Conservation (phyloP, 768 basidiomycete genomes). For the Mycena floridula region DNA sequence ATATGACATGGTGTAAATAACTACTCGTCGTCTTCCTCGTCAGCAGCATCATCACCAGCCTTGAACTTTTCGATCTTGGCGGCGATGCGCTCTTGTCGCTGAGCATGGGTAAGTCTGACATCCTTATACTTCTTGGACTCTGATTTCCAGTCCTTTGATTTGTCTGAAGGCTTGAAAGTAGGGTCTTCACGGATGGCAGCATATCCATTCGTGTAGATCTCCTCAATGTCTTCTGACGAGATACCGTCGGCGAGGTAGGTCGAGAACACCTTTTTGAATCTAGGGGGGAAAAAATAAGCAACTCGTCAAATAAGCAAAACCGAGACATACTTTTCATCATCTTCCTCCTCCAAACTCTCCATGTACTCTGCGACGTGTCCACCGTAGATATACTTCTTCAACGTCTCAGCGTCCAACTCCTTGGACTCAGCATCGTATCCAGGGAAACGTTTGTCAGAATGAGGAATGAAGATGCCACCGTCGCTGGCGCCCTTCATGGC, state of each 20-base stretch:
- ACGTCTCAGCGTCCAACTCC: slow-evolving; percentile 85
- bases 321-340: slow-evolving; percentile 78
- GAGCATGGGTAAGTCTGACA: slow-evolving; percentile 61
- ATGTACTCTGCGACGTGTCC: slow-evolving; percentile 99
- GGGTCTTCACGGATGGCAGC: slow-evolving; percentile 96
- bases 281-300: slow-evolving; percentile 21
- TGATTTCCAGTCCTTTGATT: slow-evolving; percentile 87
- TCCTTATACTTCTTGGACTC: slow-evolving; percentile 71
- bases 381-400: slow-evolving; percentile 97
- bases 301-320: not conserved
- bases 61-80: slow-evolving; percentile 90
- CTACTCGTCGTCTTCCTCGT: slow-evolving; percentile 62
- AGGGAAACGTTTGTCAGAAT: slow-evolving; percentile 97
- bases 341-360: slow-evolving; percentile 99
- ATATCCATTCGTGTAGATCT: slow-evolving; percentile 89
- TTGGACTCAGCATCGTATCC: slow-evolving; percentile 93
- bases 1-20: slow-evolving; percentile 15
- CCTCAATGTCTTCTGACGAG: slow-evolving; percentile 95
- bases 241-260: slow-evolving; percentile 93
- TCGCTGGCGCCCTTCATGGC: slow-evolving; percentile 98
- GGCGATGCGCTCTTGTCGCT: slow-evolving; percentile 73
- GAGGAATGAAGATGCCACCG: slow-evolving; percentile 96
- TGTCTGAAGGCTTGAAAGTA: slow-evolving; percentile 81
- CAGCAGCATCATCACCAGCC: slow-evolving; percentile 53
- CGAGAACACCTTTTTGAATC: slow-evolving; percentile 97